Base-by-base conservation (phyloP, 345 rosid genomes). In the Luvunga scandens region DNA sequence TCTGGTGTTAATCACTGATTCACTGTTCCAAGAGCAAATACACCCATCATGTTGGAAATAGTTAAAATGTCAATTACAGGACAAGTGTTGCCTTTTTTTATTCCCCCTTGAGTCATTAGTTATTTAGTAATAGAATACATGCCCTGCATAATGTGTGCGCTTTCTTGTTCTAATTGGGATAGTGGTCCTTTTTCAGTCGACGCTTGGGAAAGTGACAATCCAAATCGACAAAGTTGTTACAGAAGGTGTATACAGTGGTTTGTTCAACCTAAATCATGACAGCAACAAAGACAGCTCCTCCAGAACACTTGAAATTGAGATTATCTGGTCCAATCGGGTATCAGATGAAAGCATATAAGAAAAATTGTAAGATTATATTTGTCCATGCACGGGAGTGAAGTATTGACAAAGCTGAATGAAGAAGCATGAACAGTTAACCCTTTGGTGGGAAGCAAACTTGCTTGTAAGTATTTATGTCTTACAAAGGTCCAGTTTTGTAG, bases 171-270 rank as follows among this genome's bases (percentile, higher is more conserved):
- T 70, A 59, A 61, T 76, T 9, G 24, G 16, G 48, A 69, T 79
- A n/a, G n/a, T 55, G 68, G 57, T 10, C 24, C 24, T 68, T 80
- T 85, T 88, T 27, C 91, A 92, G 98, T 74, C 91, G 22, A 90
- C 97, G 59, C 85, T 91, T 13, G 97, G 98, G 30, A 92, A 89
- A 82, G 93, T 93, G 77, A 93, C 91, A 5, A 89, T 94, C 84
- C 97, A 91, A 81, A 91, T 94, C 7, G 98, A 94, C 85, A 89
- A 90, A 85, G 98, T 95, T 50, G 95, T 95, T 38, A 85, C 91
- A 1, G 94, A 92, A 82, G 94, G 97, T 76, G 87, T 83, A 45
- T 91, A 91, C 87, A 89, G 91, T 66, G 95, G 97, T 73, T 76
- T 86, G 39, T 85, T 91, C 83, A 83, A 89, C 88, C 85, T 92